phyloP scores from a whole-genome alignment of 2,329 filamentous ascomycete genomes.

The Ambrosiella xylebori region DNA sequence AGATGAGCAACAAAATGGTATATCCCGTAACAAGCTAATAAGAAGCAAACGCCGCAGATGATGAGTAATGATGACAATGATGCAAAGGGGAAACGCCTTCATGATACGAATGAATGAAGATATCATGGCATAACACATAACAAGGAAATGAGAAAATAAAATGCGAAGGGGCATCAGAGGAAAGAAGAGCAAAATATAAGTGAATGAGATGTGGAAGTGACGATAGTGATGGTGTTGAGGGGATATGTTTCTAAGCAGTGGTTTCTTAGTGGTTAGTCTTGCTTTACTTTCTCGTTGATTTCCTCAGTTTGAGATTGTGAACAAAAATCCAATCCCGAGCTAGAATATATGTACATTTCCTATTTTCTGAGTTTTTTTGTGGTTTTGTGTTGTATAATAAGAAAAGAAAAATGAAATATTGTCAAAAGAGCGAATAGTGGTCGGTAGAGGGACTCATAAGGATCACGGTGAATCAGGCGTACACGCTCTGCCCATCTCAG shows the following conservation, averaged over 20 bases:
- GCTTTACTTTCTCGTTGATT: background rate
- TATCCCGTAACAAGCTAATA: background rate
- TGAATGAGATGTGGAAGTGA: background rate
- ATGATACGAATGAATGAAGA: too few relatives aligned
- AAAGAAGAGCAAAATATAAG: background rate
- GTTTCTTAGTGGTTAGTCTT: background rate
- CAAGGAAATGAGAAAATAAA: too few relatives aligned
- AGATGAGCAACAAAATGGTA: background rate
- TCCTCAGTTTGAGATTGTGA: background rate
- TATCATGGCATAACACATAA: too few relatives aligned
- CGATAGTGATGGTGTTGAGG: background rate
- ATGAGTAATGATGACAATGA: background rate
- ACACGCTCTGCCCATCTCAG: too few relatives aligned
- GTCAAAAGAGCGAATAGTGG: constrained; percentile 20
- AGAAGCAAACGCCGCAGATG: background rate
- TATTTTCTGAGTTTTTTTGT: constrained; percentile 7
- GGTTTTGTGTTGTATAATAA: constrained; percentile 8
- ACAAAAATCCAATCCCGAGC: background rate
- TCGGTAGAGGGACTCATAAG: constrained; percentile 1
- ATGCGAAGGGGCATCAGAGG: too few relatives aligned
- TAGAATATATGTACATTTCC: background rate
- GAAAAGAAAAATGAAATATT: constrained; percentile 14
- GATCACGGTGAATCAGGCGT: too few relatives aligned
- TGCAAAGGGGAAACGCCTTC: background rate
- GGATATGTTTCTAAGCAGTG: background rate